phyloP scores from a whole-genome alignment of 202 grass and related monocot genomes.

The Dendrocalamus latiflorus region DNA sequence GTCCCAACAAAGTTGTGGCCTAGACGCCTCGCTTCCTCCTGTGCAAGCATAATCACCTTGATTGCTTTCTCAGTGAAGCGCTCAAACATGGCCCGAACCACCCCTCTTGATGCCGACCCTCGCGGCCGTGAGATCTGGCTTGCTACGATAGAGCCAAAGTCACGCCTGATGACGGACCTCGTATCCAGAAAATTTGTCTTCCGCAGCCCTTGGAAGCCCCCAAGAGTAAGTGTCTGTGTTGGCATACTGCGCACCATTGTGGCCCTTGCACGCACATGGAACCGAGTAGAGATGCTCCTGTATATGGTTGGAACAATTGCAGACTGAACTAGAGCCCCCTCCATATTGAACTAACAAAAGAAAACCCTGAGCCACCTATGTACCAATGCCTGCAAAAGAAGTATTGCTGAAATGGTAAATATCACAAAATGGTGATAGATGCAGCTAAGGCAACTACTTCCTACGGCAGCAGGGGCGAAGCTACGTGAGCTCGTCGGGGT shows the following conservation, averaged over 20 bases:
- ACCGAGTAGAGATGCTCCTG: slow-evolving; percentile 33
- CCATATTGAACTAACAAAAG: slow-evolving; percentile 41
- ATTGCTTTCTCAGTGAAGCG: slow-evolving; percentile 89
- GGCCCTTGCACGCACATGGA: slow-evolving; percentile 25
- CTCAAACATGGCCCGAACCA: slow-evolving; percentile 69
- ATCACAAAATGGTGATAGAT: not conserved
- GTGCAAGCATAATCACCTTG: slow-evolving; percentile 97
- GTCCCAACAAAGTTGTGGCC: slow-evolving; percentile 97
- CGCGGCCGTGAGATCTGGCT: slow-evolving; percentile 45
- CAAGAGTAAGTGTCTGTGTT: slow-evolving; percentile 38
- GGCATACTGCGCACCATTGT: slow-evolving; percentile 50
- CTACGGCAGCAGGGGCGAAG: too few relatives aligned
- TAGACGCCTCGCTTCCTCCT: slow-evolving; percentile 85
- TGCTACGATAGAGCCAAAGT: slow-evolving; percentile 49
- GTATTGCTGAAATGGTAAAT: not conserved
- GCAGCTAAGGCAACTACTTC: not conserved
- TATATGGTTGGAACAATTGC: slow-evolving; percentile 43
- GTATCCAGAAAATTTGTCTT: slow-evolving; percentile 54
- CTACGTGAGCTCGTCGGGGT: too few relatives aligned
- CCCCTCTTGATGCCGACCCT: slow-evolving; percentile 35
- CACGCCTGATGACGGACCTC: slow-evolving; percentile 35
- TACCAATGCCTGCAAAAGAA: slow-evolving; percentile 18
- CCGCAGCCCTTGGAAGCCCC: slow-evolving; percentile 57
- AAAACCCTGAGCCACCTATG: not conserved
- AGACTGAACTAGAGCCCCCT: slow-evolving; percentile 76